A percentile compares a stretch with the other conserved stretches of the same genome.
Conservation (phyloP, 1,284 basidiomycete species). For the Ustilago esculenta region DNA sequence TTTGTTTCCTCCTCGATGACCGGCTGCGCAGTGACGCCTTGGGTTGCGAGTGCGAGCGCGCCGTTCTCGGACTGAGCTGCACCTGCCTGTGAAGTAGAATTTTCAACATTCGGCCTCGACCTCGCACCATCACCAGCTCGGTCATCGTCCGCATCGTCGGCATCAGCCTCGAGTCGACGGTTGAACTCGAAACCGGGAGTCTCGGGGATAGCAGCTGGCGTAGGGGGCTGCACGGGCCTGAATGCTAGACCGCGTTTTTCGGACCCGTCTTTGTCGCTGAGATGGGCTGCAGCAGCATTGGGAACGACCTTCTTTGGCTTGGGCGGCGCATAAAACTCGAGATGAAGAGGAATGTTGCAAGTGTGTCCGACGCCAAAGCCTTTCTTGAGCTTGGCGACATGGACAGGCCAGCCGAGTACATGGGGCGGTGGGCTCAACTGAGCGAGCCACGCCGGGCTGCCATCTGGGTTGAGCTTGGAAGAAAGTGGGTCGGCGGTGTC, state of each 20-base stretch:
- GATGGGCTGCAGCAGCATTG: background rate
- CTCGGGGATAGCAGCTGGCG: conserved; percentile 38
- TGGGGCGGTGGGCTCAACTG: conserved; percentile 55
- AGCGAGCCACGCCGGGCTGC: conserved; percentile 20
- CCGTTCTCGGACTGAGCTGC: background rate
- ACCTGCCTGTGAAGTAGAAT: too few species aligned
- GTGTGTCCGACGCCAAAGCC: conserved; percentile 48
- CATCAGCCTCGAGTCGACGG: conserved; percentile 28
- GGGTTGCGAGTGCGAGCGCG: background rate
- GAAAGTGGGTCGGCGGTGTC: conserved; percentile 14
- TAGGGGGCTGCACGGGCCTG: conserved; percentile 10
- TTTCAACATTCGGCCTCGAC: too few species aligned
- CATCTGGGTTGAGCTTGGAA: conserved; percentile 4
- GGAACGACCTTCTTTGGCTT: conserved; percentile 17
- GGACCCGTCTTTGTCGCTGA: conserved; percentile 9
- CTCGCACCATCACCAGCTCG: background rate
- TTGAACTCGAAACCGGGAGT: conserved; percentile 43
- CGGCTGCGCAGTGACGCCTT: conserved; percentile 8
- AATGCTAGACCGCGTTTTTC: conserved; percentile 5
- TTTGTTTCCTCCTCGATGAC: conserved; percentile 48
- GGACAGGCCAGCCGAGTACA: conserved; percentile 59
- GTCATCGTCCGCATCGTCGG: conserved; percentile 34
- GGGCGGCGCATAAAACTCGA: conserved; percentile 55
- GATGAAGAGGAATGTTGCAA: conserved; percentile 36
- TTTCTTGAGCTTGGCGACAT: conserved; percentile 46